phyloP scores from a whole-genome alignment of 192 early-diverging fungal species.

The Mortierella antarctica region DNA sequence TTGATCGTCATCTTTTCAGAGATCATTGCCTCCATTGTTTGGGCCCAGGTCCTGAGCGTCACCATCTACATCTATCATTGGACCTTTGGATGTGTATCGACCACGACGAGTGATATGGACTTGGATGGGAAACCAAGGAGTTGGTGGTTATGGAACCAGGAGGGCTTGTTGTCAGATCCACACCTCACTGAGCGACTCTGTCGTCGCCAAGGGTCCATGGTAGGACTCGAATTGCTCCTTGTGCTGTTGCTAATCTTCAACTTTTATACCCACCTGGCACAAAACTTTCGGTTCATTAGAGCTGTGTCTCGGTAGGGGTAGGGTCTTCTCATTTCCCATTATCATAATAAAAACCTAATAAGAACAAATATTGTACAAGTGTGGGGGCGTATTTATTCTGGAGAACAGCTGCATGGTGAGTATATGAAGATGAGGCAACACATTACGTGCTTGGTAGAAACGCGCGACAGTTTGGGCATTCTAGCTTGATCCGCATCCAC shows the following conservation, averaged over 20 bases:
- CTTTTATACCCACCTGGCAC: slow-evolving; percentile 43
- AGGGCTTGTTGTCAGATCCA: not conserved
- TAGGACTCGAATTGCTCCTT: slow-evolving; percentile 25
- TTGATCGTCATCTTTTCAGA: slow-evolving; percentile 39
- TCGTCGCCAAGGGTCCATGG: slow-evolving; percentile 30
- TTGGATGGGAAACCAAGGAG: not conserved
- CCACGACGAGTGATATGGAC: not conserved
- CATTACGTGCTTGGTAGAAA: slow-evolving; percentile 67
- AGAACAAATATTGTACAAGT: not conserved
- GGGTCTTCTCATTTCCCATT: not conserved
- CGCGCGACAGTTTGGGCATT: slow-evolving; percentile 75
- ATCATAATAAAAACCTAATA: not conserved
- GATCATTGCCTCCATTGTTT: slow-evolving; percentile 30
- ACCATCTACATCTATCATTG: slow-evolving; percentile 32
- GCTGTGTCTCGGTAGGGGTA: not conserved
- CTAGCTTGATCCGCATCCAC: slow-evolving; percentile 87
- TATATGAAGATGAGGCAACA: not conserved
- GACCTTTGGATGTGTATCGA: slow-evolving; percentile 27
- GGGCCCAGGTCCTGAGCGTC: slow-evolving; percentile 42
- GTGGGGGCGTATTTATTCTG: too few species aligned
- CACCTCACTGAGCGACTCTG: slow-evolving; percentile 3
- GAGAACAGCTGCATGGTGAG: not conserved
- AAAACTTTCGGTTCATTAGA: slow-evolving; percentile 35
- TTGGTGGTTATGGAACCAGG: slow-evolving; percentile 7
- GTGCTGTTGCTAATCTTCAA: slow-evolving; percentile 40